Conservation (phyloP, 2,329 filamentous ascomycete genomes). For the Apiospora sp. region DNA sequence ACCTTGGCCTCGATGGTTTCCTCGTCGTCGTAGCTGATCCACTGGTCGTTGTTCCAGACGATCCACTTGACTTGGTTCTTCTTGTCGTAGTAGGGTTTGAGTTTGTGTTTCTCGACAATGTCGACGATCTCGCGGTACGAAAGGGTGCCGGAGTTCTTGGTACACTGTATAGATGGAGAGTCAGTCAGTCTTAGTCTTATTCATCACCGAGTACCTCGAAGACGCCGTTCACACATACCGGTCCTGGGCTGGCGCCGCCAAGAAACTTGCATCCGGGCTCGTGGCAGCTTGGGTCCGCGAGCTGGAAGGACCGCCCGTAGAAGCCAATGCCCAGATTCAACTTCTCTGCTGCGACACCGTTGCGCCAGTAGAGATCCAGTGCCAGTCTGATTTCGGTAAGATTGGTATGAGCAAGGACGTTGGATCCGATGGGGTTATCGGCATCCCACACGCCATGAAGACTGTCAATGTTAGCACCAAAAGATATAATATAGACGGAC, state of each 20-base stretch:
- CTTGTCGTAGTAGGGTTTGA: constrained; percentile 38
- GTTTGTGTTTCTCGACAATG: constrained; percentile 35
- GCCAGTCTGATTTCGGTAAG: constrained; percentile 52
- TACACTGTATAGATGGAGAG: no score
- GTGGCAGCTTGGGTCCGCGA: constrained; percentile 30
- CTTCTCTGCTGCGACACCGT: constrained; percentile 47
- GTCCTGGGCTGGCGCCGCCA: no score
- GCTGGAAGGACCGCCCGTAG: constrained; percentile 45
- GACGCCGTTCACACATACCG: no score
- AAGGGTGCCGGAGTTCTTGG: no score
- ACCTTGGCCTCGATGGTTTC: constrained; percentile 46
- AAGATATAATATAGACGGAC: no score
- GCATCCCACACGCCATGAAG: constrained; percentile 49
- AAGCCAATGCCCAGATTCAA: constrained; percentile 53
- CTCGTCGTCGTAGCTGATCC: constrained; percentile 51
- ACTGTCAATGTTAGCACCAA: no score
- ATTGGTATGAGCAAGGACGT: constrained; percentile 51
- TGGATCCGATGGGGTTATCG: constrained; percentile 40
- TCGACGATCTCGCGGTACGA: constrained; percentile 34
- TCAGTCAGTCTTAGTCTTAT: no score
- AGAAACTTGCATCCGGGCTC: constrained; percentile 31
- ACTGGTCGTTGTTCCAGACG: constrained; percentile 48
- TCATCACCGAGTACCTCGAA: no score
- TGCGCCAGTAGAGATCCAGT: constrained; percentile 54
- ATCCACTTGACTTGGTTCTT: constrained; percentile 43